A percentile compares a stretch with the other conserved stretches of the same genome.
These are phyloP conservation scores for Eutrema japonicum DNA, from an alignment of 345 rosid species.

Conservation along the genomic window DNA sequence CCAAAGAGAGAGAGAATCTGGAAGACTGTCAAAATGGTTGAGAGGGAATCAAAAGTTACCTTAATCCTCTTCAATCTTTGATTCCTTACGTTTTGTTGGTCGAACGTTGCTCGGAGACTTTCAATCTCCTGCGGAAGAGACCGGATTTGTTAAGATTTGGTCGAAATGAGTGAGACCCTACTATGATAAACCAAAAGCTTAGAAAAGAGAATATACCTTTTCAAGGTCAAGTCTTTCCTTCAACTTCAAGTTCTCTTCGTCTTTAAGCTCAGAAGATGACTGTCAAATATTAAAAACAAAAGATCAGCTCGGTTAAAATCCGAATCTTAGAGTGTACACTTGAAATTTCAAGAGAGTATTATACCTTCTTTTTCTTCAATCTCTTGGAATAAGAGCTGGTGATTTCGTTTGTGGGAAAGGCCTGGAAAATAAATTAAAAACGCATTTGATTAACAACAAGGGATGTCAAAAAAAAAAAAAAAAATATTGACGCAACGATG, in stretches of 20 bases:
- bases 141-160: not conserved
- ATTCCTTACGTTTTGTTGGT: conserved; percentile 57
- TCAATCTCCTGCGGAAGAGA: conserved; percentile 64
- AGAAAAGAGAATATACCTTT: conserved; percentile 48
- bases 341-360: not conserved
- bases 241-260: conserved; percentile 61
- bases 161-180: not conserved
- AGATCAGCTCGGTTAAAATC: not conserved
- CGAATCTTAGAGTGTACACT: not conserved
- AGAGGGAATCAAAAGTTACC: conserved; percentile 44
- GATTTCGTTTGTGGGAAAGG: conserved; percentile 47
- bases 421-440: conserved; percentile 48
- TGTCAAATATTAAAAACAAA: conserved; percentile 37
- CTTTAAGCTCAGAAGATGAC: conserved; percentile 81
- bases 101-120: conserved; percentile 52
- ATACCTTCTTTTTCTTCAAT: conserved; percentile 73
- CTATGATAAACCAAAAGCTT: not conserved
- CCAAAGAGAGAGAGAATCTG: not conserved
- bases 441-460: conserved; percentile 18
- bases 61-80: conserved; percentile 75
- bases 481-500: not conserved
- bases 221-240: conserved; percentile 62
- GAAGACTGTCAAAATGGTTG: not conserved
- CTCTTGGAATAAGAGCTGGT: conserved; percentile 52
- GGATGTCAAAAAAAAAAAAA: no score